Base-by-base conservation (phyloP, 1,284 basidiomycete genomes). In the Fomitopsis schrenkii region DNA sequence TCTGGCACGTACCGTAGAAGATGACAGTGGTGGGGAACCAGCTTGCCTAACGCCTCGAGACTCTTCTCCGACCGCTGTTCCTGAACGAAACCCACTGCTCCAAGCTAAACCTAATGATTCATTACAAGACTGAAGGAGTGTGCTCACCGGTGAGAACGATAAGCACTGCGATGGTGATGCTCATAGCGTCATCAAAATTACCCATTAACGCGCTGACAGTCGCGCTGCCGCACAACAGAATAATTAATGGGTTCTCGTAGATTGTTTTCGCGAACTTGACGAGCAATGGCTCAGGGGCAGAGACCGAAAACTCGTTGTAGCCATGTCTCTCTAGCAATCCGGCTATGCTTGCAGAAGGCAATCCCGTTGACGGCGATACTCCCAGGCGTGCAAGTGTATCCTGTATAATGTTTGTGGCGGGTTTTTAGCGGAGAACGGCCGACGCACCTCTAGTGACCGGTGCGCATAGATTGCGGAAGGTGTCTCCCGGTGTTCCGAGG, bases 21-120 rank as follows among this genome's bases (percentile, higher is more conserved):
- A 72, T 97, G 93, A 72, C 94, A 97, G 74, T 96, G 94, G 72
- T 98, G 96, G 0, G 96, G 96, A 12, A 97, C 95, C 44, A 97
- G 90, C 76, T 97, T 97, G 79, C 95, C 97, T 35, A 98, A 81
- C 0, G 97, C 95, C 74, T 97, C 94, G 30, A 98, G 80, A 59
- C 91, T 94, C 77, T 98, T 91, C 75, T 98, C 97, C 0, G 95
- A 98, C 45, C 96, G 83, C 65, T 92, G 88, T 77, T 98, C 96
- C 75, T 98, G 96, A 41, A 98, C 88, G 70, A 98, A 98, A 0
- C 94, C 97, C 63, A 98, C 96, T 95, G 69, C 30, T 3, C 28
- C 28, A 33, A 5, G 14, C 22, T 14, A 17, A 33, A 15, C 30
- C 28, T 58, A 12, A 17, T 33, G 28, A 59, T 14, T 19, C 14